Percentiles rank a stretch among this genome's conserved stretches.
Conservation (phyloP, 768 basidiomycete genomes). For the Phylloporus sp. region DNA sequence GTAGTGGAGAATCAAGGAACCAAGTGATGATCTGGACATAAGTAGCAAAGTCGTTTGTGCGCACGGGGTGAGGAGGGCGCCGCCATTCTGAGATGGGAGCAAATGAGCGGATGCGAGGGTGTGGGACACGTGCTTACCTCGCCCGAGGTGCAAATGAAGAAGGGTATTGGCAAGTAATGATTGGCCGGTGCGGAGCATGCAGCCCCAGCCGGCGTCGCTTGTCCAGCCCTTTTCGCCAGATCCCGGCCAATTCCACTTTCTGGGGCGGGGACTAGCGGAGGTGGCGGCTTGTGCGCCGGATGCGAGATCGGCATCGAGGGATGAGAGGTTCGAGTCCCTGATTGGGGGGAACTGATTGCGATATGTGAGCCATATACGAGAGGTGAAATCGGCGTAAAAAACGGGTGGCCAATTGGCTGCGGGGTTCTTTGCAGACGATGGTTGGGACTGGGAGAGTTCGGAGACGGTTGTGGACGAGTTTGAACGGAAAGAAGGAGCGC, state of each 20-base stretch:
- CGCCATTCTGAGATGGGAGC: conserved; percentile 65
- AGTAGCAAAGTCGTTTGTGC: conserved; percentile 65
- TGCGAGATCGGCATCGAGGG: conserved; percentile 36
- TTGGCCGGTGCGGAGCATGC: conserved; percentile 88
- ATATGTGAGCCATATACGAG: conserved; percentile 88
- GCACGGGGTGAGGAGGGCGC: conserved; percentile 56
- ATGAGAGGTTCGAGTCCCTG: conserved; percentile 49
- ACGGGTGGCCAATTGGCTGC: conserved; percentile 64
- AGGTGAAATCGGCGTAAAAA: conserved; percentile 87
- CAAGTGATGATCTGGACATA: conserved; percentile 91
- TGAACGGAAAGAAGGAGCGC: conserved; percentile 42
- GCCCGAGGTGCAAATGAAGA: conserved; percentile 67
- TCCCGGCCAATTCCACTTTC: conserved; percentile 60
- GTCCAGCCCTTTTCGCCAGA: conserved; percentile 75
- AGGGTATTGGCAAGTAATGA: conserved; percentile 77
- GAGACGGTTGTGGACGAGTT: conserved; percentile 34
- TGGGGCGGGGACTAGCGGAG: conserved; percentile 40
- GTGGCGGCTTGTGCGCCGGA: conserved; percentile 31
- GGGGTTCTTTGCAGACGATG: conserved; percentile 28
- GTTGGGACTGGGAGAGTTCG: conserved; percentile 36
- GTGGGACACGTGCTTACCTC: conserved; percentile 42
- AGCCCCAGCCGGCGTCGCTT: conserved; percentile 86
- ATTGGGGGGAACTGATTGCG: conserved; percentile 84
- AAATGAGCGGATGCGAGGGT: conserved; percentile 8
- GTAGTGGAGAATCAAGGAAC: conserved; percentile 89